A percentile compares a stretch with the other conserved stretches of the same genome.
phyloP scores from a whole-genome alignment of 176 grass and related monocot species.

The Rhynchospora tenuis region DNA sequence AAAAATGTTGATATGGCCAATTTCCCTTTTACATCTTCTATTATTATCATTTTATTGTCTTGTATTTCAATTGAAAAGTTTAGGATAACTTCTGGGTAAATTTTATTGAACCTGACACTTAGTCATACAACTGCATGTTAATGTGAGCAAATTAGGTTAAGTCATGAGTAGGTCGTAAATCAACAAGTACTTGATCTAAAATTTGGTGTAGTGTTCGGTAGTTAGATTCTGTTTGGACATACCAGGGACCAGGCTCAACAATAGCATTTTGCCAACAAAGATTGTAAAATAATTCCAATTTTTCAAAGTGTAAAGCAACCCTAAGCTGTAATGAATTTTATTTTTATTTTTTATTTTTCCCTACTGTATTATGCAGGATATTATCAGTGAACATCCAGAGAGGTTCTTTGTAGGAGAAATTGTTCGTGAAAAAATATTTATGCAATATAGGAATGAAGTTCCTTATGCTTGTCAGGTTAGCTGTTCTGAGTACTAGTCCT shows the following conservation, averaged over 20 bases:
- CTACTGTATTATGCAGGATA: slow-evolving; percentile 56
- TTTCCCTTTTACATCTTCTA: background rate
- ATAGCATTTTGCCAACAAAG: background rate
- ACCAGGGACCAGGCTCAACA: background rate
- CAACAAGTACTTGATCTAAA: background rate
- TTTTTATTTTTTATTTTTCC: background rate
- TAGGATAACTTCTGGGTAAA: background rate
- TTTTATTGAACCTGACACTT: background rate
- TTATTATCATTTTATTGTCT: background rate
- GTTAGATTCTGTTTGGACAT: background rate
- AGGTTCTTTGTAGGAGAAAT: slow-evolving; percentile 93
- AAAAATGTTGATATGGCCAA: background rate
- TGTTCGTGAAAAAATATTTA: slow-evolving; percentile 93
- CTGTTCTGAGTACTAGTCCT: slow-evolving; percentile 17
- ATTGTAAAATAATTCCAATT: background rate
- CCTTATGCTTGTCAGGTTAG: slow-evolving; percentile 84
- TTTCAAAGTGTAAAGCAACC: background rate
- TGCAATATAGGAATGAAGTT: slow-evolving; percentile 89
- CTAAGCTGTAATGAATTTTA: background rate
- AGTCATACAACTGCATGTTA: background rate
- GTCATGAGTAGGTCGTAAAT: background rate
- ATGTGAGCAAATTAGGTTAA: background rate
- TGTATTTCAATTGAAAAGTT: background rate
- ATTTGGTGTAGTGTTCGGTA: background rate
- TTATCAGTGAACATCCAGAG: slow-evolving; percentile 81